phyloP scores from a whole-genome alignment of 257 asterid genomes.

The Solanum arcanum region DNA sequence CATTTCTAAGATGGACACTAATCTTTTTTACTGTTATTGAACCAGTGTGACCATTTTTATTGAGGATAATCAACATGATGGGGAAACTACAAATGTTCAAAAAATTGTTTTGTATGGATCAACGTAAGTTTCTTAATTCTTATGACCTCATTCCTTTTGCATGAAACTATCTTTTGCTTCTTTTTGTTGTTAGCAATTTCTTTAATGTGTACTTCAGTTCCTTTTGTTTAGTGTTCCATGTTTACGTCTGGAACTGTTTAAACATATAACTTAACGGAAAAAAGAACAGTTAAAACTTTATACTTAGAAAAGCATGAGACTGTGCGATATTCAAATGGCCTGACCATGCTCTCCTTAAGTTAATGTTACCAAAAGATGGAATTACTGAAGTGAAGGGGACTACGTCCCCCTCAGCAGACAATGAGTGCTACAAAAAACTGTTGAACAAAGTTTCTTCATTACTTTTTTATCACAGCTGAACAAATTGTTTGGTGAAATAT shows the following conservation, averaged over 20 bases:
- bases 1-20: not conserved
- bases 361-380: not conserved
- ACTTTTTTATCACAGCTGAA: not conserved
- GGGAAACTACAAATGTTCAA: conserved; percentile 75
- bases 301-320: not conserved
- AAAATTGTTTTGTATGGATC: conserved; percentile 78
- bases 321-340: not conserved
- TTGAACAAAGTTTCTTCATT: not conserved
- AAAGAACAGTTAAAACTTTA: not conserved
- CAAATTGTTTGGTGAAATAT: not conserved
- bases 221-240: not conserved
- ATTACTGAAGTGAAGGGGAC: not conserved
- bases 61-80: conserved; percentile 87
- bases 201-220: not conserved
- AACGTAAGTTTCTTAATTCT: conserved; percentile 52
- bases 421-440: not conserved
- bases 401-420: not conserved
- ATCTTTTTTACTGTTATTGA: not conserved
- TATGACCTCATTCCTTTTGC: not conserved
- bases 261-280: not conserved
- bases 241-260: not conserved
- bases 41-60: conserved; percentile 85
- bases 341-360: not conserved
- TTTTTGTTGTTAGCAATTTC: not conserved
- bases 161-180: not conserved